Percentiles rank a stretch among this genome's conserved stretches.
Conservation (phyloP, 2,329 filamentous ascomycete species). For the Mycosphaerella sp. region DNA sequence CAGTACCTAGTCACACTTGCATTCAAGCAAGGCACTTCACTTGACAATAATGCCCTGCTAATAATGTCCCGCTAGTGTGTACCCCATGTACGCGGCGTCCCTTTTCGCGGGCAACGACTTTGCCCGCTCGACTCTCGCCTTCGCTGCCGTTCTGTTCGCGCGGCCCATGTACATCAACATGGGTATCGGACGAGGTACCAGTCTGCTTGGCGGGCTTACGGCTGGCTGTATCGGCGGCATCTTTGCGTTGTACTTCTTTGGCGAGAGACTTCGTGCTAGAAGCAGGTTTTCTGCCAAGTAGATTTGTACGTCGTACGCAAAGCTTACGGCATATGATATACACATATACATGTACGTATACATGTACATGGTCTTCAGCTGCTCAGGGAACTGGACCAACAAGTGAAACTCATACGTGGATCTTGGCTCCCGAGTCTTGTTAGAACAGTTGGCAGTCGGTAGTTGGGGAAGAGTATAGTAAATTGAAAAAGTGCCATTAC, state of each 20-base stretch:
- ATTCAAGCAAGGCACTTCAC: too few species aligned
- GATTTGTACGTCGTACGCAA: slow-evolving; percentile 4
- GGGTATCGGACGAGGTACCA: slow-evolving; percentile 53
- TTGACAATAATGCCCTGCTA: neutral
- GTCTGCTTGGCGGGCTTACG: slow-evolving; percentile 47
- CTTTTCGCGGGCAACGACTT: slow-evolving; percentile 59
- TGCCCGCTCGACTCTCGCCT: slow-evolving; percentile 53
- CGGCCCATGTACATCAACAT: slow-evolving; percentile 55
- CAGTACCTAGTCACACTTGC: too few species aligned
- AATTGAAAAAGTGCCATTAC: too few species aligned
- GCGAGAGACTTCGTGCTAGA: slow-evolving; percentile 49
- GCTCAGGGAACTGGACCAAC: neutral
- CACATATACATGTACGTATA: too few species aligned
- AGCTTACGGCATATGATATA: neutral
- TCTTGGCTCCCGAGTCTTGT: neutral
- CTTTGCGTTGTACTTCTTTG: slow-evolving; percentile 54
- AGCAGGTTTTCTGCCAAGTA: slow-evolving; percentile 52
- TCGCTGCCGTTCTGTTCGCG: slow-evolving; percentile 55
- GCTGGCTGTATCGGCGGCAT: slow-evolving; percentile 39
- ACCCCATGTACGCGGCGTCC: slow-evolving; percentile 47
- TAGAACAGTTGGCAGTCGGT: neutral
- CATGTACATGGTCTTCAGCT: slow-evolving; percentile 6
- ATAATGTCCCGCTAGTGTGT: slow-evolving; percentile 22
- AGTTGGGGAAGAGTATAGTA: too few species aligned
- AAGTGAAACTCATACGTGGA: neutral